Evolutionary conservation across 768 basidiomycete species (phyloP), one percentile per base, ranked within the genome.

Genomic region (Hebeloma cylindrosporum): DNA sequence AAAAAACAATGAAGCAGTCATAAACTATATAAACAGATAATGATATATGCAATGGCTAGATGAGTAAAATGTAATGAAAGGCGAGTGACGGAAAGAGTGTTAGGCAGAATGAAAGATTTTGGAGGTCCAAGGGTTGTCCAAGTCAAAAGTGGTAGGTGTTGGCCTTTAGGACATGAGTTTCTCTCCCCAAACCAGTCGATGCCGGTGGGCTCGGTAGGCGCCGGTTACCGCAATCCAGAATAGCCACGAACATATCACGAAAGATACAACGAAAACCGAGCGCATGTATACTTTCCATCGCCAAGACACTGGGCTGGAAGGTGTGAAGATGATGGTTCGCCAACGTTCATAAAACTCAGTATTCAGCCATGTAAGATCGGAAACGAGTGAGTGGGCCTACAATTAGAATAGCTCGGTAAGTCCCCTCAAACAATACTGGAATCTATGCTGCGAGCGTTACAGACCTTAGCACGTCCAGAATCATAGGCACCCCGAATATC

Each of bases 181-280:
- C 56, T 86, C 85, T 39, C 88, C 88, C 85, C 86, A 90, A 10
- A 90, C 78, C 16, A 88, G 75, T 30, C 85, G 70, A 55, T 87
- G 80, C 53, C 82, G 73, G 60, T 90, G 84, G 16, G 87, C 88
- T 27, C 82, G 72, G 48, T 85, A 83, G 18, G 79, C 86, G 22
- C 86, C 88, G 17, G 72, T 69, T 14, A 85, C 58, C 0, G 80
- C 77, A 22, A 82, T 74, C 75, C 75, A 84, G 18, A 74, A 64
- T 10, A 83, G 64, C 73, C 79, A 80, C 30, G 76, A 66, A 61
- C 82, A 83, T 16, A 74, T 64, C 35, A 83, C 56, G 53, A 86
- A 74, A 3, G 75, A 74, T 3, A 80, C 50, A 10, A 78, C 66
- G 48, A 88, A 88, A 6, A 80, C 61, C 14, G 71, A 52, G 21